Base-by-base conservation (phyloP, 192 early-diverging fungal species). In the Thamnidium elegans region DNA sequence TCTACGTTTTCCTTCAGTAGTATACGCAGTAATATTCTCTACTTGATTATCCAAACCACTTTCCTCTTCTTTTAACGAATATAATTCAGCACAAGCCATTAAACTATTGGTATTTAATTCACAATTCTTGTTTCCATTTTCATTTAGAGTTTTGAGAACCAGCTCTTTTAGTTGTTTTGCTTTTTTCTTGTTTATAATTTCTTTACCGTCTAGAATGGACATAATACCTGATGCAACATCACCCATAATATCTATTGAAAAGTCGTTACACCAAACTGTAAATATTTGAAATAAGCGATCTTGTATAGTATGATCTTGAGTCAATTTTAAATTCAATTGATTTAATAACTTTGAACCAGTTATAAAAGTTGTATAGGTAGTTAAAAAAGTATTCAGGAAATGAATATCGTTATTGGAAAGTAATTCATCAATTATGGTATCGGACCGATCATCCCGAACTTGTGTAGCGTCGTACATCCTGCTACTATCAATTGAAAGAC, bases 351-450 rank as follows among this genome's bases (percentile, higher is more conserved):
- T 60, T 8, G 31, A n/a, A 1, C 59, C 54, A 1, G 75, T 71
- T 2, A 73, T 67, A 43, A 83, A 83, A 5, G 72, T 51, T 3
- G 62, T 45, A 46, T 76, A 83, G 0, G 77, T 80, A 8, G 72
- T 43, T 15, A 77, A 69, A 55, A 83, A 79, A 11, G 71, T 62
- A 15, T 65, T 43, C 14, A 76, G 44, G 14, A 74, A 75, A 7
- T 71, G 68, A 34, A 58, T 23, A 11, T 53, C 53, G 30, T 78
- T 62, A 0, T 78, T 84, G 62, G 73, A 51, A 50, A 85, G 81
- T 11, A 91, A 52, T 63, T 91, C 87, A 50, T 87, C 84, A 30
- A 89, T 80, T 10, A 89, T 42, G 11, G 1, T 21, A 15, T 36
- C 58, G 58, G 43, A n/a, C 58, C 42, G 58, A 42, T 45, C 58